Evolutionary conservation across 169 alveolate genomes (phyloP), one percentile per base, ranked within the genome.

Genomic region (Plasmodium sp.): DNA sequence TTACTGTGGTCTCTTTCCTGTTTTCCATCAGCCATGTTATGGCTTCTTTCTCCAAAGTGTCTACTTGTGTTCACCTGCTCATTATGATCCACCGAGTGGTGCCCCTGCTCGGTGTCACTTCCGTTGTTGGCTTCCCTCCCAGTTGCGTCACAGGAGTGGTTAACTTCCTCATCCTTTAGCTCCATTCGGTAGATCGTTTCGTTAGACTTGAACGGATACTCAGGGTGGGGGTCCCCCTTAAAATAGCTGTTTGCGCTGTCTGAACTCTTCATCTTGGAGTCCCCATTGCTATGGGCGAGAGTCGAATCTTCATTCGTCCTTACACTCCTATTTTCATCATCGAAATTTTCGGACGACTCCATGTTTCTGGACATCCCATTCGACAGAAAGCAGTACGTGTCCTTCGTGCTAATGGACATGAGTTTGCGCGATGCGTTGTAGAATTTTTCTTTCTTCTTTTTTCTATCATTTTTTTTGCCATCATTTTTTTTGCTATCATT

Each of bases 361-460:
- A 22, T 43, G 43, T 92, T 73, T 48, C 75, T 83, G 18, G 82
- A 88, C 18, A 80, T 1, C 5, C 34, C 94, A 48, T 51, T 73
- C 22, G 95, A 92, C 56, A 83, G 31, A 74, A 75, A 82, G 45
- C 84, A 51, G 27, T 33, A 92, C 14, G 92, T 92, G 48, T 82
- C 92, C 84, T 92, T 92, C 56, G 95, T 81, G 62, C 95, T 81
- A 92, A 82, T 36, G 18, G 95, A 92, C 92, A 82, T 92, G 62
- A 92, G 84, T 79, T 92, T 81, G 16, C 90, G 75, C n/a, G 94
- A 90, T 36, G 18, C 73, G 48, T 80, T 90, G 51, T 80, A 62
- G 71, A 62, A 90, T 6, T 56, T 41, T 22, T 90, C 77, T 51
- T 71, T 85, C 9, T 90, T 90, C 62, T 41, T 80, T 27, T 90